These are phyloP conservation scores for Aspergillus cavernicola DNA, from an alignment of 495 filamentous ascomycete species.

Conservation along the genomic window DNA sequence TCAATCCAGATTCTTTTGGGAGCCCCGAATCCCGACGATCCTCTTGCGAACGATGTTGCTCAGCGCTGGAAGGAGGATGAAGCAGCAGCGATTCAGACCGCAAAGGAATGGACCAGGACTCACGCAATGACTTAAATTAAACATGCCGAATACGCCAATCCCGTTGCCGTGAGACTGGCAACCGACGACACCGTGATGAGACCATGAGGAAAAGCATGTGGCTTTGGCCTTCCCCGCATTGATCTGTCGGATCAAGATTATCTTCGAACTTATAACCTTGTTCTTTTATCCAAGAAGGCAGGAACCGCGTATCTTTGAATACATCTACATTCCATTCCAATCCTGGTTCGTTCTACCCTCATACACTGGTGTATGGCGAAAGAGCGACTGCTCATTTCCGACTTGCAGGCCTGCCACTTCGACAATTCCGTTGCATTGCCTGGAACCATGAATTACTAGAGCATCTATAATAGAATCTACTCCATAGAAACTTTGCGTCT, in stretches of 20 bases:
- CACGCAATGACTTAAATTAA: conserved; percentile 62
- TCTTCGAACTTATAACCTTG: not conserved
- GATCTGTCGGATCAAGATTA: conserved; percentile 6
- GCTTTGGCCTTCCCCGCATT: conserved; percentile 5
- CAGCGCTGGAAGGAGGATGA: conserved; percentile 97
- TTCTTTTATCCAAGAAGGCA: conserved; percentile 5
- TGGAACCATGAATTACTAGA: not conserved
- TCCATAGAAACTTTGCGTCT: conserved; percentile 5
- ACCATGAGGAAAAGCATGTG: conserved; percentile 32
- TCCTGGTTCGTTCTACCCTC: conserved; percentile 12
- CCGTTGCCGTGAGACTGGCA: conserved; percentile 11
- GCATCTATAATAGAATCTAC: conserved; percentile 8
- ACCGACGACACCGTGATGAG: conserved; percentile 27
- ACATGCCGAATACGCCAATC: not conserved
- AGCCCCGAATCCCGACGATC: conserved; percentile 96
- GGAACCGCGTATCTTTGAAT: not conserved
- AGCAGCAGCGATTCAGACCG: conserved; percentile 82
- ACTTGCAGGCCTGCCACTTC: conserved; percentile 5
- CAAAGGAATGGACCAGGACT: conserved; percentile 80
- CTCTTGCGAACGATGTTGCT: conserved; percentile 94
- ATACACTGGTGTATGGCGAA: conserved; percentile 3
- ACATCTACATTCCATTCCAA: conserved; percentile 1
- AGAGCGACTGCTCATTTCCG: conserved; percentile 2
- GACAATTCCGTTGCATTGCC: not conserved
- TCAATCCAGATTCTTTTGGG: conserved; percentile 96